phyloP scores from a whole-genome alignment of 352 stramenopile genomes.

The Phytophthora sansomeana region DNA sequence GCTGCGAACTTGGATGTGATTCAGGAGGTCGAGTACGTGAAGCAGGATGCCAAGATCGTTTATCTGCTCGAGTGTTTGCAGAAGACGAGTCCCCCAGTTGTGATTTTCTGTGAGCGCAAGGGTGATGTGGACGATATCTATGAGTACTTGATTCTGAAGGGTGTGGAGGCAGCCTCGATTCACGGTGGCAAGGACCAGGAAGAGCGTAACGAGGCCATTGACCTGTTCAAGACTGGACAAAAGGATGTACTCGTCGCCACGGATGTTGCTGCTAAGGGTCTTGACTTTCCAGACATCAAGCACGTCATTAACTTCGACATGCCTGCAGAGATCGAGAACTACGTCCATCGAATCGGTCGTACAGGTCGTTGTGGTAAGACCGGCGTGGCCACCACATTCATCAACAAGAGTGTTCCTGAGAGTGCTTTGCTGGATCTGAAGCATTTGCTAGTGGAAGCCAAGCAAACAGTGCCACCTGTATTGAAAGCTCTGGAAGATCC shows the following conservation, averaged over 20 bases:
- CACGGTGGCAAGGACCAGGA: conserved; percentile 98
- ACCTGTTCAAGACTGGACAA: conserved; percentile 92
- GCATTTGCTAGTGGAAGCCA: conserved; percentile 97
- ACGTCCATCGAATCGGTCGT: conserved; percentile 99
- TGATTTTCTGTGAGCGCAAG: conserved; percentile 98
- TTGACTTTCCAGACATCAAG: conserved; percentile 99
- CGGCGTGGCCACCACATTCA: conserved; percentile 98
- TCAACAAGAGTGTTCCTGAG: conserved; percentile 97
- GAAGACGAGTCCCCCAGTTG: conserved; percentile 98
- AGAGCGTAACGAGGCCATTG: conserved; percentile 97
- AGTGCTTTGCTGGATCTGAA: conserved; percentile 98
- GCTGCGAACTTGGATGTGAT: conserved; percentile 99
- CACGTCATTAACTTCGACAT: conserved; percentile 99
- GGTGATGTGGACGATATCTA: conserved; percentile 99
- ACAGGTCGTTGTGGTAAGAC: conserved; percentile 99
- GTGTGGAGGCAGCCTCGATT: conserved; percentile 95
- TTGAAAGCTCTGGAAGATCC: conserved; percentile 98
- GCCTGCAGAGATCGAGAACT: conserved; percentile 99
- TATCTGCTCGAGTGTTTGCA: conserved; percentile 99
- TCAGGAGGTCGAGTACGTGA: conserved; percentile 99
- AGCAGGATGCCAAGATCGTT: conserved; percentile 99
- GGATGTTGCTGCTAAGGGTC: conserved; percentile 98
- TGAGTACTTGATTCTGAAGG: conserved; percentile 98
- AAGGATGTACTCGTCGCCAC: conserved; percentile 99
- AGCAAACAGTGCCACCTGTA: conserved; percentile 98